Evolutionary conservation across 129 eudicot genomes (phyloP), one percentile per base, ranked within the genome.

Genomic region (Tanacetum coccineum): DNA sequence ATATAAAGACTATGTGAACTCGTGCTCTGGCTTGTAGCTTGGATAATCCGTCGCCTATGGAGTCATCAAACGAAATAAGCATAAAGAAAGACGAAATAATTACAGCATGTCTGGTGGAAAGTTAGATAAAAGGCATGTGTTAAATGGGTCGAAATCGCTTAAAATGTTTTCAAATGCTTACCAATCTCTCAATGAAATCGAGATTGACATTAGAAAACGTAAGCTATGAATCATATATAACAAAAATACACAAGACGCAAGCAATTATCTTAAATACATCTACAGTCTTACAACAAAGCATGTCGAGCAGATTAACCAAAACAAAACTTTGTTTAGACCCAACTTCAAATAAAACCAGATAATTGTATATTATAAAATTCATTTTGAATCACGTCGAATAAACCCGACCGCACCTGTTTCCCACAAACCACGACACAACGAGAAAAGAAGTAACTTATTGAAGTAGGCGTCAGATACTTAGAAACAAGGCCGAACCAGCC

Each of bases 401-500:
- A n/a, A n/a, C n/a, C 66, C 70, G 13, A n/a, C 22, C 15, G n/a
- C 47, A 53, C 60, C 13, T 6, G 39, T 13, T 12, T 13, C 25
- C 32, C 8, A 61, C 39, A n/a, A n/a, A 36, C n/a, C 3, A 67
- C 22, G 3, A 53, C 58, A 57, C 59, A 55, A n/a, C n/a, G 10
- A 56, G 63, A 81, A 36, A 73, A 68, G 50, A 61, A 30, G 59
- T 54, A 12, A 59, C 70, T 54, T 65, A 72, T 72, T 64, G 70
- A 52, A 79, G 56, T 76, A 46, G n/a, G n/a, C n/a, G 78, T 73
- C 52, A 59, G 55, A 53, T 63, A 60, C 71, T 32, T 83, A 9
- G 83, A 79, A 79, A 81, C 67, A 76, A 70, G 85, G 95, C 85
- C 81, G 51, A 3, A n/a, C n/a, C 39, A 77, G 75, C 81, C 80